Percentiles rank a stretch among this genome's conserved stretches.
phyloP scores from a whole-genome alignment of 2,329 filamentous ascomycete genomes.

The Thielaviopsis ethacetica region DNA sequence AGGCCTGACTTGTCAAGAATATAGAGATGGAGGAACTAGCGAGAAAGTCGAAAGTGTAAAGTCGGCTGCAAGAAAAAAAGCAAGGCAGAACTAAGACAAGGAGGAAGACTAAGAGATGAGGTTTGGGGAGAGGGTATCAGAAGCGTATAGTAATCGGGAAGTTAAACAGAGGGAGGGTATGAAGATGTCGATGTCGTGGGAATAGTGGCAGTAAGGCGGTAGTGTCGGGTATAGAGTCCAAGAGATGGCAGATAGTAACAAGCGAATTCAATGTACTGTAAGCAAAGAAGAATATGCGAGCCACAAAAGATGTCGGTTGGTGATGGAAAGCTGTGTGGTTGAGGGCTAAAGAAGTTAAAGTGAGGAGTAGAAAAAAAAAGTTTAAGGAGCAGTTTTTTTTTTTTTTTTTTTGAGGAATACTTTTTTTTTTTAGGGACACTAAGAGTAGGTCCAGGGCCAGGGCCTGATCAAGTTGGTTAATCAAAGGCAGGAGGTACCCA shows the following conservation, averaged over 20 bases:
- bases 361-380: constrained; percentile 2
- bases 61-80: not conserved
- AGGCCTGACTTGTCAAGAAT: not conserved
- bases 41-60: not conserved
- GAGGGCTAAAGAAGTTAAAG: not conserved
- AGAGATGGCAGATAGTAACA: not conserved
- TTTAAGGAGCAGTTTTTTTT: not conserved
- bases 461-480: not conserved
- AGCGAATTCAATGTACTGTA: not conserved
- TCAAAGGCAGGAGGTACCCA: not conserved
- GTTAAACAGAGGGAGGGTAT: not conserved
- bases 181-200: not conserved
- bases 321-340: not conserved
- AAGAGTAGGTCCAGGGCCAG: not conserved
- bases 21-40: not conserved
- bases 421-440: not conserved
- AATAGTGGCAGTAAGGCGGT: not conserved
- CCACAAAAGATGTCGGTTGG: not conserved
- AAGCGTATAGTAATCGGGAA: not conserved
- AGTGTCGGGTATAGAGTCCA: not conserved
- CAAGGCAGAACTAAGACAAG: not conserved
- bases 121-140: not conserved
- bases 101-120: not conserved
- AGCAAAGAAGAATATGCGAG: not conserved
- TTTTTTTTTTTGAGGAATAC: not conserved